phyloP scores from a whole-genome alignment of 768 basidiomycete genomes.

The Russula virescens region DNA sequence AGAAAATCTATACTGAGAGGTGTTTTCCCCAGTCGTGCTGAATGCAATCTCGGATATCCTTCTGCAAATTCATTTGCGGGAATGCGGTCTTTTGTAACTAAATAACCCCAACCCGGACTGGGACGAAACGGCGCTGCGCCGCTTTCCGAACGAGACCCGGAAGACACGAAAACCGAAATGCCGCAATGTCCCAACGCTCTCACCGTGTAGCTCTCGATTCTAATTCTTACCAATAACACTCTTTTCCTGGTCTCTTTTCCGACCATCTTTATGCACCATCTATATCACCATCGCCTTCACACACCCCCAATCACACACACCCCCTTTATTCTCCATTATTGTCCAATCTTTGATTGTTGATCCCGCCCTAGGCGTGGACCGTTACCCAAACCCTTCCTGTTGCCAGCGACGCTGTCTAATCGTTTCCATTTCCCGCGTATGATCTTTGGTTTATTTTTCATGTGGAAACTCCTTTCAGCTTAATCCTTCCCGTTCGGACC shows the following conservation, averaged over 20 bases:
- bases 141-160: not conserved
- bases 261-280: slow-evolving; percentile 19
- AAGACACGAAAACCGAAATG: slow-evolving; percentile 17
- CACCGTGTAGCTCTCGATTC: slow-evolving; percentile 4
- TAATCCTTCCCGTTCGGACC: not conserved
- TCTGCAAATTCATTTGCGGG: slow-evolving; percentile 77
- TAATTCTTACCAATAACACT: not conserved
- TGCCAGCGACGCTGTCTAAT: not conserved
- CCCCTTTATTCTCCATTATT: not conserved
- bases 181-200: slow-evolving; percentile 6
- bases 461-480: slow-evolving; percentile 4
- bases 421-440: slow-evolving; percentile 1
- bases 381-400: not conserved
- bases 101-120: not conserved
- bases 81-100: slow-evolving; percentile 69
- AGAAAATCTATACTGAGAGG: not conserved
- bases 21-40: slow-evolving; percentile 50
- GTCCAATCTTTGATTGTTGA: not conserved
- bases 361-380: not conserved
- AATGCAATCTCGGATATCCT: slow-evolving; percentile 88
- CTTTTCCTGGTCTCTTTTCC: slow-evolving; percentile 3
- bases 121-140: not conserved
- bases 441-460: not conserved
- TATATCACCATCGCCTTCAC: slow-evolving; percentile 1
- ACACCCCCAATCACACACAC: not conserved